These are phyloP conservation scores for Setomelanomma holmii DNA, from an alignment of 2,329 filamentous ascomycete species.

Conservation along the genomic window DNA sequence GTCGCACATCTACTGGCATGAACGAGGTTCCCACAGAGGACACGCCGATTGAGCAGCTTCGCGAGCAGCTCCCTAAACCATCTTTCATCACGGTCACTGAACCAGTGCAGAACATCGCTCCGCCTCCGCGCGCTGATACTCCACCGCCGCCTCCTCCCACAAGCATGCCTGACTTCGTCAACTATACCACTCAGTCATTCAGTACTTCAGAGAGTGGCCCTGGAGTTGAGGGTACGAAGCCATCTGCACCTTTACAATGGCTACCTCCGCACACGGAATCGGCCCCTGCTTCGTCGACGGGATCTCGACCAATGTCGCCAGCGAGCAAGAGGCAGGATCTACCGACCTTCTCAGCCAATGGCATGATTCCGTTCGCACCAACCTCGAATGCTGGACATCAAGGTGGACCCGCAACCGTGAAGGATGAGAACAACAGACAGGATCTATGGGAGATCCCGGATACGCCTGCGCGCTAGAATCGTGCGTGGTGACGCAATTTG, in stretches of 20 bases:
- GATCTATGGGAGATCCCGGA: slow-evolving; percentile 57
- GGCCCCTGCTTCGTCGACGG: slow-evolving; percentile 8
- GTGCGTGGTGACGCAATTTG: background rate
- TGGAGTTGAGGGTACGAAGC: slow-evolving; percentile 17
- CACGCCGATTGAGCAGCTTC: slow-evolving; percentile 45
- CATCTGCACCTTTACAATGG: slow-evolving; percentile 38
- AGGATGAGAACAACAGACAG: slow-evolving; percentile 14
- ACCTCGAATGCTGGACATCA: slow-evolving; percentile 19
- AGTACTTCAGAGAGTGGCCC: slow-evolving; percentile 2
- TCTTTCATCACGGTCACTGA: slow-evolving; percentile 36
- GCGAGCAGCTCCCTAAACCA: slow-evolving; percentile 44
- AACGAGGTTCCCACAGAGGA: slow-evolving; percentile 41
- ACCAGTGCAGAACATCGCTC: slow-evolving; percentile 25
- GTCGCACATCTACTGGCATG: slow-evolving; percentile 25
- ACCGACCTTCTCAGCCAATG: slow-evolving; percentile 57
- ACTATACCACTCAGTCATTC: slow-evolving; percentile 36
- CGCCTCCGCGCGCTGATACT: slow-evolving; percentile 45
- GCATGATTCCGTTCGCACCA: slow-evolving; percentile 45
- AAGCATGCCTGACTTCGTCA: slow-evolving; percentile 41
- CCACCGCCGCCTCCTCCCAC: slow-evolving; percentile 47
- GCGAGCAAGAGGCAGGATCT: slow-evolving; percentile 52
- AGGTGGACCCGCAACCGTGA: slow-evolving; percentile 3
- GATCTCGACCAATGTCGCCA: slow-evolving; percentile 31
- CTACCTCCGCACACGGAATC: slow-evolving; percentile 37
- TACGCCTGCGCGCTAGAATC: slow-evolving; percentile 45